Percentiles rank a stretch among this genome's conserved stretches.
These are phyloP conservation scores for Corymbia citriodora DNA, from an alignment of 441 rosid species.

Conservation along the genomic window DNA sequence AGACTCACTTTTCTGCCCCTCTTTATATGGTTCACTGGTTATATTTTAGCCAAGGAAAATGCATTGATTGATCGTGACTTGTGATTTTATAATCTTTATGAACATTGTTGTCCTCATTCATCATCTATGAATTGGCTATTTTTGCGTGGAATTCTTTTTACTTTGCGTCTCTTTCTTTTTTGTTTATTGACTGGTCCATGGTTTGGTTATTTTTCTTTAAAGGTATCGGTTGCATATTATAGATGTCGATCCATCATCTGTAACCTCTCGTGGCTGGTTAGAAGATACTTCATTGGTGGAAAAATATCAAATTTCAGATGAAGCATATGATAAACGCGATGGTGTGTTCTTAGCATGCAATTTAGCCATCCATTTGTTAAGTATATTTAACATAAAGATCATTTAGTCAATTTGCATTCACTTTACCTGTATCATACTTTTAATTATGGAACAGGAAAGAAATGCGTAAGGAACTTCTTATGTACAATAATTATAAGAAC, in stretches of 20 bases:
- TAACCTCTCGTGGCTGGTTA: conserved; percentile 93
- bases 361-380: not conserved
- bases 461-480: not conserved
- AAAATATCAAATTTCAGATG: conserved; percentile 84
- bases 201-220: not conserved
- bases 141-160: not conserved
- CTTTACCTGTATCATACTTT: not conserved
- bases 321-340: conserved; percentile 60
- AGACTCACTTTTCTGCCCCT: not conserved
- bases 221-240: conserved; percentile 74
- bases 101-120: not conserved
- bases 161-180: not conserved
- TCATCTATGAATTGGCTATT: not conserved
- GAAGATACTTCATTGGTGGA: conserved; percentile 89
- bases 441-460: not conserved
- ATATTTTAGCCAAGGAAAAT: not conserved
- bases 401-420: not conserved
- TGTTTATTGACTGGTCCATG: not conserved
- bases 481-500: not conserved
- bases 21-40: not conserved
- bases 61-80: not conserved
- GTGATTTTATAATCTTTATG: not conserved
- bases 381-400: not conserved
- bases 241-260: conserved; percentile 86
- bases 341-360: conserved; percentile 27